Base-by-base conservation (phyloP, 176 grass and related monocot genomes). In the Avena insularis region DNA sequence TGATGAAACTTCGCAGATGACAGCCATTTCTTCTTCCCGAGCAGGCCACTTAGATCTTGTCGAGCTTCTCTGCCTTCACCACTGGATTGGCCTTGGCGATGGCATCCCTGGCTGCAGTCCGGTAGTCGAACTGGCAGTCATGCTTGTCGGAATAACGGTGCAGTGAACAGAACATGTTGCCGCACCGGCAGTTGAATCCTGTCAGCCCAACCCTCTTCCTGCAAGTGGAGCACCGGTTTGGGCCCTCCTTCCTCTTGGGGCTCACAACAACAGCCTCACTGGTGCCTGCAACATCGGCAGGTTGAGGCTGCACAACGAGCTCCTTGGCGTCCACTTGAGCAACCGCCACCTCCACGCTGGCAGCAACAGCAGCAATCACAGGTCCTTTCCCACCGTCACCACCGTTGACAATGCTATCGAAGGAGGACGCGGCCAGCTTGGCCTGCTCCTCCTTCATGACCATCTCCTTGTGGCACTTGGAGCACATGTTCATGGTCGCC, bases 401-500 rank as follows among this genome's bases (percentile, higher is more conserved):
- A 17, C 97, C 97, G 33, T 99, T 99, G 75, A 99, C 94, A 17
- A 97, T 89, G 73, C 89, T 94, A 78, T 93, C 91, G 0, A 97
- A 90, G 43, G 97, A 99, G 49, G 97, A 94, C 5, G 92, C 92
- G 5, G 97, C 94, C 57, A 95, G 78, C 89, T 91, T 89, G 46
- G 89, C 91, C 85, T 91, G 91, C 14, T 95, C 85, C 75, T 99
- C 80, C 75, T 97, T 97, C 75, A 85, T 84, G 66, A 95, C 80
- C 92, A 97, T 93, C 66, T 94, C 97, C 86, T 99, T 99, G 81
- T 99, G 94, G 85, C 97, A 99, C 91, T 99, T 99, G 77, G 97
- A 99, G 77, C 97, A 99, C 97, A 99, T 99, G 84, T 99, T 96
- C 90, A 94, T 94, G 0, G 94, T 99, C 0, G 97, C 89, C 0